A percentile compares a stretch with the other conserved stretches of the same genome.
phyloP scores from a whole-genome alignment of 805 yeast species.

The Sugiyamaella floridensis region DNA sequence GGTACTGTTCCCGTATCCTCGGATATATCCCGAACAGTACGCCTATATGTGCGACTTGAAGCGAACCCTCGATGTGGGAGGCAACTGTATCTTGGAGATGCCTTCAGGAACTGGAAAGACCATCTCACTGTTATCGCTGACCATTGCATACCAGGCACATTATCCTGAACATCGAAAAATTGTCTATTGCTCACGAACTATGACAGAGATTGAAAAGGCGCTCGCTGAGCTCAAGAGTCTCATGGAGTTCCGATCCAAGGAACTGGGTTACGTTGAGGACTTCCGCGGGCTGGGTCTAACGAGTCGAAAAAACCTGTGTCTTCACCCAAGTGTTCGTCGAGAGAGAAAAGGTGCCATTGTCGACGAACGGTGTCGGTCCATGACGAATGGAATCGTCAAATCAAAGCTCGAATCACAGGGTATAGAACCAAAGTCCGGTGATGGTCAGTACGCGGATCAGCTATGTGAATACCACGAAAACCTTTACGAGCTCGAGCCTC shows the following conservation, averaged over 20 bases:
- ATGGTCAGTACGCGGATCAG: conserved; percentile 48
- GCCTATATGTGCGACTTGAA: conserved; percentile 96
- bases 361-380: conserved; percentile 91
- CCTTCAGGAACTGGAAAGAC: conserved; percentile 99
- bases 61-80: conserved; percentile 89
- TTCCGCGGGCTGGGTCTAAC: conserved; percentile 93
- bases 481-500: conserved; percentile 78
- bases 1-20: conserved; percentile 91
- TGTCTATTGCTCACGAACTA: conserved; percentile 97
- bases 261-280: conserved; percentile 80
- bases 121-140: conserved; percentile 78
- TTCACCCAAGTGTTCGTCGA: conserved; percentile 79
- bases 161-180: conserved; percentile 92
- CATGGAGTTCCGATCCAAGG: conserved; percentile 80
- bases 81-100: conserved; percentile 95
- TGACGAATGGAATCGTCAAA: conserved; percentile 87
- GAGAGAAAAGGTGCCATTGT: conserved; percentile 89
- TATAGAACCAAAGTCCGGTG: not conserved
- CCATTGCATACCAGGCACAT: conserved; percentile 89
- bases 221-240: conserved; percentile 79
- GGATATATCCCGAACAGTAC: conserved; percentile 96
- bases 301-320: conserved; percentile 86
- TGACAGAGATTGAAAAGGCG: conserved; percentile 98
- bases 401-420: conserved; percentile 46
- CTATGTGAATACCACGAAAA: conserved; percentile 90